A percentile compares a stretch with the other conserved stretches of the same genome.
Evolutionary conservation across 176 grass and related monocot species (phyloP).

Genomic region (Tillandsia fasciculata): DNA sequence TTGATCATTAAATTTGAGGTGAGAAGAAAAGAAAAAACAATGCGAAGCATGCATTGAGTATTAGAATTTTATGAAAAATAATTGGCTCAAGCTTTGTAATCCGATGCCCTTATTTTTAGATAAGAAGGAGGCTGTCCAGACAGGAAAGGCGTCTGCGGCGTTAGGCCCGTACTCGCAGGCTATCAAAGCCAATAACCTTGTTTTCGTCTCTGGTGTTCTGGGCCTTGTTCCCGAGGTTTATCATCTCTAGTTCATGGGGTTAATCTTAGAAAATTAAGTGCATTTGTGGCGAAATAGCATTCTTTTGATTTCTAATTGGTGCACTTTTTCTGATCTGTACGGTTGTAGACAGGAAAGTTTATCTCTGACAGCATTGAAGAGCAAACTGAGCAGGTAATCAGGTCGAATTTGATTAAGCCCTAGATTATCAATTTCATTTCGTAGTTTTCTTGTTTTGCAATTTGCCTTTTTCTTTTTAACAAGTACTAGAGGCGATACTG

Average conservation of each 20-base stretch:
- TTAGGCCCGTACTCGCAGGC: conserved; percentile 93
- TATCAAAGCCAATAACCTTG: conserved; percentile 90
- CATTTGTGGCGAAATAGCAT: neutral
- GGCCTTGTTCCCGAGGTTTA: conserved; percentile 89
- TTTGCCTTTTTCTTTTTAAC: neutral
- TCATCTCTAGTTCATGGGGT: neutral
- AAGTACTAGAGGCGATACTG: neutral
- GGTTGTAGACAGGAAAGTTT: conserved; percentile 76
- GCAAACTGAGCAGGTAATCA: conserved; percentile 79
- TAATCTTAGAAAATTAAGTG: conserved; percentile 1
- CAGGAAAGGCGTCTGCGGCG: conserved; percentile 77
- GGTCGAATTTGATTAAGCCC: neutral
- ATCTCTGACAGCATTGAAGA: conserved; percentile 78
- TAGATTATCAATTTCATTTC: neutral
- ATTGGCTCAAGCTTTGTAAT: neutral
- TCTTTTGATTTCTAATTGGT: neutral
- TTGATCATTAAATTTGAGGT: no score
- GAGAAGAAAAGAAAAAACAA: no score
- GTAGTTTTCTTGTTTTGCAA: neutral
- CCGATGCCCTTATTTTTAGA: conserved; percentile 13
- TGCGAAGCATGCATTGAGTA: no score
- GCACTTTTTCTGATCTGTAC: neutral
- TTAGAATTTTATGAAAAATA: neutral
- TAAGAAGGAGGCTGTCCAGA: conserved; percentile 73
- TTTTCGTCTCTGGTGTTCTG: conserved; percentile 87